These are phyloP conservation scores for Caloboletus inedulis DNA, from an alignment of 1,284 basidiomycete species.

Conservation along the genomic window DNA sequence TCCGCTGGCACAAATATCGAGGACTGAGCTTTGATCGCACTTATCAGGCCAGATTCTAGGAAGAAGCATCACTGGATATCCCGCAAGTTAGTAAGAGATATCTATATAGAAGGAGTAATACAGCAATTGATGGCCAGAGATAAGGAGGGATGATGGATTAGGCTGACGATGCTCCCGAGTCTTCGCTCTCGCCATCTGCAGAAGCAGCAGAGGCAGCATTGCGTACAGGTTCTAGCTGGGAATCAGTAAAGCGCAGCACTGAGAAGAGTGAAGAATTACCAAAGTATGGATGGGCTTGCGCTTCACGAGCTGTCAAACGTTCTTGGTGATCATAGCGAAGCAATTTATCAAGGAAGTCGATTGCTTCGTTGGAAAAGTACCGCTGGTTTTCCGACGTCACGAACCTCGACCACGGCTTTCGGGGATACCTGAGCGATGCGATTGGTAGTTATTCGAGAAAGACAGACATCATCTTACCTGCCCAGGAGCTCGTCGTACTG, in stretches of 20 bases:
- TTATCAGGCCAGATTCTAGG: slow-evolving; percentile 19
- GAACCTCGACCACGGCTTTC: slow-evolving; percentile 93
- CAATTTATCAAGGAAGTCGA: slow-evolving; percentile 94
- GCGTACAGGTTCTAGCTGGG: slow-evolving; percentile 57
- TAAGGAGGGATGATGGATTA: slow-evolving; percentile 31
- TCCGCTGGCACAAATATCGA: slow-evolving; percentile 3
- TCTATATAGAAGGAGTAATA: slow-evolving; percentile 36
- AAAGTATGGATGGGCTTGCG: slow-evolving; percentile 87
- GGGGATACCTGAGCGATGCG: slow-evolving; percentile 62
- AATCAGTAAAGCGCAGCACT: slow-evolving; percentile 18
- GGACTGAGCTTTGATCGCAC: slow-evolving; percentile 21
- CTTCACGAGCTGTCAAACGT: slow-evolving; percentile 89
- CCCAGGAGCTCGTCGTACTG: slow-evolving; percentile 90
- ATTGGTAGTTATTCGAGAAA: slow-evolving; percentile 2
- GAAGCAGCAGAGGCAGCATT: slow-evolving; percentile 40
- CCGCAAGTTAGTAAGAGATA: slow-evolving; percentile 23
- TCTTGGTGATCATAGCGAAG: slow-evolving; percentile 97
- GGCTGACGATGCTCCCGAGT: slow-evolving; percentile 60
- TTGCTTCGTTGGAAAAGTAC: slow-evolving; percentile 97
- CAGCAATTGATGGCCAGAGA: slow-evolving; percentile 28
- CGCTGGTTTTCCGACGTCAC: slow-evolving; percentile 95
- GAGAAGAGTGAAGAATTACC: slow-evolving; percentile 44
- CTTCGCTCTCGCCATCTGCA: slow-evolving; percentile 70
- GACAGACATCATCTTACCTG: slow-evolving; percentile 41
- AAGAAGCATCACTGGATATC: slow-evolving; percentile 22